Base-by-base conservation (phyloP, 805 yeast genomes). In the Scheffersomyces spartinae region DNA sequence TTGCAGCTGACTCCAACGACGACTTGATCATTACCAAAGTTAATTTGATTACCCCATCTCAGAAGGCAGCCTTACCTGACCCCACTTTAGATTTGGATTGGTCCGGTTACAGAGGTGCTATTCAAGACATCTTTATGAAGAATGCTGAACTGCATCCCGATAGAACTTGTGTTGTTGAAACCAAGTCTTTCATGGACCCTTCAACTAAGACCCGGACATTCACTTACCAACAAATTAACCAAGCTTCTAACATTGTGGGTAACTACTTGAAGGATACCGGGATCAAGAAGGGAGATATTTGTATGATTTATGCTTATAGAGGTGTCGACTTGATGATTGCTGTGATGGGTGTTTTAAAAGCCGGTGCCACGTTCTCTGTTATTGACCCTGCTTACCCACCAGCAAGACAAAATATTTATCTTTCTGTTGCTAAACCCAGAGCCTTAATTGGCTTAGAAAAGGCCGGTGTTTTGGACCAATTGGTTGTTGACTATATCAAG, bases 321-420 rank as follows among this genome's bases (percentile, higher is more conserved):
- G 95, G 96, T 41, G 98, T 91, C 6, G 99, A 91, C 48, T 63
- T 91, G 34, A 83, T 91, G 72, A 83, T 93, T 21, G 93, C 97
- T 5, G 96, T 91, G 10, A 77, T 91, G 81, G 99, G 97, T 53
- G 95, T 85, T 12, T 69, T 91, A 49, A 91, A 91, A 58, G 97
- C 98, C 1, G 99, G 99, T 40, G 97, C 95, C 10, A 88, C 98
- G 0, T 91, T 91, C 51, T 86, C 96, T 7, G 99, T 91, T 13
- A 93, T 91, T 36, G 99, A 91, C 49, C 98, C 98, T 6, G 97
- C 97, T 4, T 91, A 91, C 52, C 99, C 99, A 21, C 95, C 98
- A 10, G 94, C 94, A 7, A 74, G 99, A 55, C 99, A 91, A 55
- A 91, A 83, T 36, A 72, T 91, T 33, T 91, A 91, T 51, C 64